phyloP scores from a whole-genome alignment of 148 eudicot genomes.

The Fallopia convolvulus region DNA sequence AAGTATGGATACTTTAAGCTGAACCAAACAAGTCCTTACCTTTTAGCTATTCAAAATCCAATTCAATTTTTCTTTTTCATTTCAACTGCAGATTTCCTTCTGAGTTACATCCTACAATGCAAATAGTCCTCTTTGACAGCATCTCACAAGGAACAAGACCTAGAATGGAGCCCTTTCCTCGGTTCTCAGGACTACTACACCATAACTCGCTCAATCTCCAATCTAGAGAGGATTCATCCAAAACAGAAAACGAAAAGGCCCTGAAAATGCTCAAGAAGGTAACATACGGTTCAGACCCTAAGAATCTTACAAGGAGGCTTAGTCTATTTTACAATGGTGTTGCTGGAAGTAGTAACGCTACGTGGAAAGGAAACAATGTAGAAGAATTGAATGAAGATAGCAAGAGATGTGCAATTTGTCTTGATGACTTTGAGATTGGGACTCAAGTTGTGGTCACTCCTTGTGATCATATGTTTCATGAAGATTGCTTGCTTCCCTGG shows the following conservation, averaged over 20 bases:
- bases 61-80: background rate
- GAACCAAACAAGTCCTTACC: too few species aligned
- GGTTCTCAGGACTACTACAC: background rate
- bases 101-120: constrained; percentile 3
- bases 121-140: constrained; percentile 5
- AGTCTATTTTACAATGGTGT: constrained; percentile 34
- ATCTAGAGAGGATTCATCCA: constrained; percentile 18
- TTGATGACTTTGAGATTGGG: constrained; percentile 62
- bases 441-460: constrained; percentile 54
- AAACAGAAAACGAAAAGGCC: constrained; percentile 38
- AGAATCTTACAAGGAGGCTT: constrained; percentile 34
- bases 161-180: constrained; percentile 1
- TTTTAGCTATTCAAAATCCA: background rate
- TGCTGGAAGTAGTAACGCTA: constrained; percentile 12
- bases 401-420: constrained; percentile 69
- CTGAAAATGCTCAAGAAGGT: constrained; percentile 49
- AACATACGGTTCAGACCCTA: constrained; percentile 42
- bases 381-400: constrained; percentile 25
- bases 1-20: too few species aligned
- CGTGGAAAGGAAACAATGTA: constrained; percentile 1
- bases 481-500: constrained; percentile 92
- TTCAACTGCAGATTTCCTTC: constrained; percentile 7
- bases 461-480: constrained; percentile 86
- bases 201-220: background rate
- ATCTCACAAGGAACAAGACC: background rate